phyloP scores from a whole-genome alignment of 805 yeast species.

The Candida patagonica region DNA sequence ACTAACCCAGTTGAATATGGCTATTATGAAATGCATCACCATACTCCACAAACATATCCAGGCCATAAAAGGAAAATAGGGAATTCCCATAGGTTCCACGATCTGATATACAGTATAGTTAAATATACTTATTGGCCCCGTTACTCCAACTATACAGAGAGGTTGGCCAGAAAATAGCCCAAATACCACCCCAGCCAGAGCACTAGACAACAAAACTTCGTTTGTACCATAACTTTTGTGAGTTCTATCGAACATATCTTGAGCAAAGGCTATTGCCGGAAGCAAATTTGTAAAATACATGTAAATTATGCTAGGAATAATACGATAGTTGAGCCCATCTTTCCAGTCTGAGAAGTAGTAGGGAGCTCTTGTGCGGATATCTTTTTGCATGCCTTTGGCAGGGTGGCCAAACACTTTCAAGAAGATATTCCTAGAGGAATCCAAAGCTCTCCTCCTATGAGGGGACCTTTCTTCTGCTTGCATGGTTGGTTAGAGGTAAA shows the following conservation, averaged over 20 bases:
- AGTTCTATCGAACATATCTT: constrained; percentile 93
- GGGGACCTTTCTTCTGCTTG: too few relatives aligned
- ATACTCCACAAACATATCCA: constrained; percentile 92
- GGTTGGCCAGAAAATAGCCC: constrained; percentile 88
- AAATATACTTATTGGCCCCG: constrained; percentile 91
- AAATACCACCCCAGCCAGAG: constrained; percentile 82
- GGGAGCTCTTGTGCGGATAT: constrained; percentile 45
- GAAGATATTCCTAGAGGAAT: background rate
- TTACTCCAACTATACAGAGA: constrained; percentile 89
- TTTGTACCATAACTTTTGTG: constrained; percentile 82
- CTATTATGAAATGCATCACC: constrained; percentile 67
- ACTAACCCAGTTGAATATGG: constrained; percentile 58
- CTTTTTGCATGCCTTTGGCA: constrained; percentile 47
- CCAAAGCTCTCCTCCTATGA: too few relatives aligned
- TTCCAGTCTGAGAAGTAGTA: constrained; percentile 67
- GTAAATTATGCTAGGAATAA: constrained; percentile 72
- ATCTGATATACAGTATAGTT: constrained; percentile 81
- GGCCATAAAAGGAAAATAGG: constrained; percentile 84
- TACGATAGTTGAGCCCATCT: constrained; percentile 80
- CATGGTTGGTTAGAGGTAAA: too few relatives aligned
- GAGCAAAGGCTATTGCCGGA: constrained; percentile 95
- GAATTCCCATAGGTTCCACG: constrained; percentile 40
- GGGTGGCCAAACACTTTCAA: constrained; percentile 16
- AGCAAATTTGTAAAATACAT: constrained; percentile 82
- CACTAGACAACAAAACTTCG: constrained; percentile 75